Evolutionary conservation across 78 protist genomes (phyloP).

Genomic region (Dictyostelium discoideum): DNA sequence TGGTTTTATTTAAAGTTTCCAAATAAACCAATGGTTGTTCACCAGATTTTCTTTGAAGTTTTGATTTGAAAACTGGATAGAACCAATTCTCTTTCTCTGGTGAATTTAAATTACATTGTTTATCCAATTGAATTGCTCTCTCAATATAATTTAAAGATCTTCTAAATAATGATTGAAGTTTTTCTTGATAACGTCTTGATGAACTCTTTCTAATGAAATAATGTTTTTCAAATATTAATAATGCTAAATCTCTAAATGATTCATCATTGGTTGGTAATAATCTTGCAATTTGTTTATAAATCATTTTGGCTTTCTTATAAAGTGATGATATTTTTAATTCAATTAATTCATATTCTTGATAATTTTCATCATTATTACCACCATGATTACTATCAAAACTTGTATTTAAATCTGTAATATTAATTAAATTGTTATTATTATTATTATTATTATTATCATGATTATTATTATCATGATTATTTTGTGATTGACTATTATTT

Average conservation of each 20-base stretch:
- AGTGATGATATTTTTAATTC: neutral
- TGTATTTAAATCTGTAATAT: neutral
- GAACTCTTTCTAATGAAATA: slow-evolving; percentile 14
- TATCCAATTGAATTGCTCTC: neutral
- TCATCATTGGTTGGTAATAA: slow-evolving; percentile 18
- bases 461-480: neutral
- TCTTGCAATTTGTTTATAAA: slow-evolving; percentile 1
- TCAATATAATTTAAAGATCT: slow-evolving; percentile 5
- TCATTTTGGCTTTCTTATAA: neutral
- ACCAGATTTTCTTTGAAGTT: neutral
- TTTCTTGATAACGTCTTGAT: neutral
- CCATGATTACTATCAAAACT: neutral
- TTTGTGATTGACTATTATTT: neutral
- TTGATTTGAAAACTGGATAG: neutral
- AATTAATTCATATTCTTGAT: neutral
- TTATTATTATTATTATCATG: neutral
- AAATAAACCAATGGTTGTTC: slow-evolving; percentile 4
- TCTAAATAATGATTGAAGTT: slow-evolving; percentile 7
- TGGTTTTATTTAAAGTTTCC: neutral
- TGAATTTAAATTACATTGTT: neutral
- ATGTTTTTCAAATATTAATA: slow-evolving; percentile 34
- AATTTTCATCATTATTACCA: neutral
- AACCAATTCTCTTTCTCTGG: neutral
- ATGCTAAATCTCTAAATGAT: neutral
- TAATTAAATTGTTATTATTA: neutral